These are phyloP conservation scores for Logfia minima DNA, from an alignment of 129 eudicot genomes.

Conservation along the genomic window DNA sequence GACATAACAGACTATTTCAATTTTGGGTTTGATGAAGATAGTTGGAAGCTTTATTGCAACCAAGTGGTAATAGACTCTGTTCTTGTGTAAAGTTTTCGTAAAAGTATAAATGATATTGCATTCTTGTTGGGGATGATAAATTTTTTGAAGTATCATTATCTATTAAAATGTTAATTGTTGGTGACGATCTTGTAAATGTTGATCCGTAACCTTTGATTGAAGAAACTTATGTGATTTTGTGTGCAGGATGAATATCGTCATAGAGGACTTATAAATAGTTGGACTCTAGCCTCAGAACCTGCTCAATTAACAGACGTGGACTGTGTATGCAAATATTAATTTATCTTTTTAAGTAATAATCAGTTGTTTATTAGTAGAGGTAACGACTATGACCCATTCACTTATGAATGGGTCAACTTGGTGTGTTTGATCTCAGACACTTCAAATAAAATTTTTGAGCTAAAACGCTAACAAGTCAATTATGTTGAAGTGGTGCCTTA, in stretches of 20 bases:
- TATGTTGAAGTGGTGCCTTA: background rate
- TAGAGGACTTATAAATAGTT: constrained; percentile 23
- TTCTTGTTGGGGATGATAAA: background rate
- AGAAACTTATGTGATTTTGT: constrained; percentile 15
- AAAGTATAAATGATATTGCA: background rate
- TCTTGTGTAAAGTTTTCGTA: constrained; percentile 13
- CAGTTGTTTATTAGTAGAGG: background rate
- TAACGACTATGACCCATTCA: background rate
- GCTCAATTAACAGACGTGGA: constrained; percentile 26
- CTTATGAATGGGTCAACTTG: background rate
- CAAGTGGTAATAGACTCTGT: constrained; percentile 46
- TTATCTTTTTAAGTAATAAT: background rate
- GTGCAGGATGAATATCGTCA: constrained; percentile 53
- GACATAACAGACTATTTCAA: constrained; percentile 75
- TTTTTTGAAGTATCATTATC: constrained; percentile 1
- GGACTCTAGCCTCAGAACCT: constrained; percentile 22
- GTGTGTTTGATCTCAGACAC: background rate
- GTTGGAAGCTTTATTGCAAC: constrained; percentile 70
- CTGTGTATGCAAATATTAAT: background rate
- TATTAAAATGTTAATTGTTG: constrained; percentile 1
- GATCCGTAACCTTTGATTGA: constrained; percentile 25
- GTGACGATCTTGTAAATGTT: constrained; percentile 14
- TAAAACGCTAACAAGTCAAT: background rate
- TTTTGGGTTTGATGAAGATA: constrained; percentile 69
- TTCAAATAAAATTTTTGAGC: background rate